These are phyloP conservation scores for Marasmius fiardii DNA, from an alignment of 1,284 basidiomycete species.

Conservation along the genomic window DNA sequence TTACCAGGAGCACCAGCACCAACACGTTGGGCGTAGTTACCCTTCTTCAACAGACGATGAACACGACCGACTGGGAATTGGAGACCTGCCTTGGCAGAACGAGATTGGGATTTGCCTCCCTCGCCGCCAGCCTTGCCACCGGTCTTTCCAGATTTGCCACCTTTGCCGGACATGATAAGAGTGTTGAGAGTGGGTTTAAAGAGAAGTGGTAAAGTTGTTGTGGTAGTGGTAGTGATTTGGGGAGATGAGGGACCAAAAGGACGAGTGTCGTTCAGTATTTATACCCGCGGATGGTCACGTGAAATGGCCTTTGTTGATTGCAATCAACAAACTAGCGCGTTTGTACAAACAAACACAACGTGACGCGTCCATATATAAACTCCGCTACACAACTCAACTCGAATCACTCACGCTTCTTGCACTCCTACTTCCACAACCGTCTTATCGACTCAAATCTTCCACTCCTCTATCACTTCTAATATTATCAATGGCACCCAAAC, in stretches of 20 bases:
- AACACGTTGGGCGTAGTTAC: constrained; percentile 80
- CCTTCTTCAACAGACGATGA: constrained; percentile 83
- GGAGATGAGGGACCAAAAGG: constrained; percentile 14
- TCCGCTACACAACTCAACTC: constrained; percentile 2
- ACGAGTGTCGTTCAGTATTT: constrained; percentile 25
- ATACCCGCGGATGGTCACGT: constrained; percentile 34
- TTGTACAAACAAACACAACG: constrained; percentile 26
- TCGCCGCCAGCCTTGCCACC: constrained; percentile 56
- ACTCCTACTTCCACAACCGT: constrained; percentile 18
- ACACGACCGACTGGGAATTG: constrained; percentile 92
- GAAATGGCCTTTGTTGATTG: constrained; percentile 23
- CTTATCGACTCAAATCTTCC: constrained; percentile 14
- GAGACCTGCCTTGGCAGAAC: constrained; percentile 66
- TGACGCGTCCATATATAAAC: constrained; percentile 39
- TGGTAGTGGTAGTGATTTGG: constrained; percentile 15
- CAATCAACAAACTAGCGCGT: constrained; percentile 21
- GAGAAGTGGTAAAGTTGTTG: constrained; percentile 16
- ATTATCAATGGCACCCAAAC: constrained; percentile 70
- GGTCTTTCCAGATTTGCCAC: constrained; percentile 57
- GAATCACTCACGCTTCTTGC: constrained; percentile 2
- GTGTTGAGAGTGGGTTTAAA: constrained; percentile 16
- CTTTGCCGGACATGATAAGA: constrained; percentile 46
- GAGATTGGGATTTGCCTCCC: constrained; percentile 60
- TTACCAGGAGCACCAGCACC: constrained; percentile 77
- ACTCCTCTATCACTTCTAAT: constrained; percentile 12